These are phyloP conservation scores for Pichia exigua DNA, from an alignment of 805 yeast species.

Conservation along the genomic window DNA sequence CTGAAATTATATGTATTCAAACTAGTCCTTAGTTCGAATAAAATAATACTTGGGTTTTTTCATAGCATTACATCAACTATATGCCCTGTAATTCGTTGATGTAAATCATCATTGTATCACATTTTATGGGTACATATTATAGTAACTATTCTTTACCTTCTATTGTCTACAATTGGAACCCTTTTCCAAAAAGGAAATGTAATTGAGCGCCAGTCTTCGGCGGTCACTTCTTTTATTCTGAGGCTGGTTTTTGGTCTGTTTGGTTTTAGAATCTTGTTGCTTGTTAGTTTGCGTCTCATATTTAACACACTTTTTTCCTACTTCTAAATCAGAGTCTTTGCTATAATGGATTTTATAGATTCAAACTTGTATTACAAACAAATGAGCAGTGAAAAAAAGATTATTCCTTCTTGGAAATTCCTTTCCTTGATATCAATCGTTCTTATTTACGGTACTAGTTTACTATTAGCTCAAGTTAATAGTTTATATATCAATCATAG, in stretches of 20 bases:
- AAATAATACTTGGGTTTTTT: too few relatives aligned
- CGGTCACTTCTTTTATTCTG: background rate
- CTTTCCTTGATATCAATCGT: conserved; percentile 5
- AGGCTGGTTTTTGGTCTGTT: background rate
- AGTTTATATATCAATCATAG: conserved; percentile 3
- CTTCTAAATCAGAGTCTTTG: background rate
- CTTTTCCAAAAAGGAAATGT: background rate
- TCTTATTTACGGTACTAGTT: conserved; percentile 10
- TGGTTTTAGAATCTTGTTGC: too few relatives aligned
- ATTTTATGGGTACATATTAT: too few relatives aligned
- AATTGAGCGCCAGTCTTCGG: background rate
- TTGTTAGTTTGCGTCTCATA: background rate
- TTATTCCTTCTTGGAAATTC: conserved; percentile 1
- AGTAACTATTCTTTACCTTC: background rate
- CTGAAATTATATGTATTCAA: too few relatives aligned
- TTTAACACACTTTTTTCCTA: background rate
- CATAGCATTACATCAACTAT: too few relatives aligned
- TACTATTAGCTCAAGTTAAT: conserved; percentile 9
- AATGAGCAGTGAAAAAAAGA: background rate
- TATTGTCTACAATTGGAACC: too few relatives aligned
- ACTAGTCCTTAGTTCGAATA: too few relatives aligned
- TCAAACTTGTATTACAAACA: background rate
- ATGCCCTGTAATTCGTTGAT: too few relatives aligned
- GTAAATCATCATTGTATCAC: too few relatives aligned
- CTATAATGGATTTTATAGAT: background rate